Conservation (phyloP, 306 rosid genomes). For the Citrullus mucosospermus region DNA sequence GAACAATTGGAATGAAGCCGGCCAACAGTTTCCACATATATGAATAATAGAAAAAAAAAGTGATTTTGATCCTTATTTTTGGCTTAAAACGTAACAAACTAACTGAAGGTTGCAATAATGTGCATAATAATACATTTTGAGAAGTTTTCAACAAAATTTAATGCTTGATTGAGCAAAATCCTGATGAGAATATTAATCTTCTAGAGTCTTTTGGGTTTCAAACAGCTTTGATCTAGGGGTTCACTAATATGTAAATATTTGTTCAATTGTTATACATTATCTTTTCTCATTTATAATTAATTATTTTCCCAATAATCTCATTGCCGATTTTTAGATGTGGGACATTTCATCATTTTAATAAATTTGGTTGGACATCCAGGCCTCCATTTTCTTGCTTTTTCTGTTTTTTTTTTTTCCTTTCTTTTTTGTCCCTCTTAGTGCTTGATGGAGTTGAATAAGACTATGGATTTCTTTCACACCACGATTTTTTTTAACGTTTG, state of each 20-base stretch:
- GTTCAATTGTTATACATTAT: neutral
- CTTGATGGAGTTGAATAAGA: neutral
- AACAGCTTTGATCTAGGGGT: neutral
- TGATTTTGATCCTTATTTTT: neutral
- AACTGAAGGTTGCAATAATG: neutral
- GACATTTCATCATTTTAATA: neutral
- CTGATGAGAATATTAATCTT: neutral
- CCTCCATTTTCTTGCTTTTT: neutral
- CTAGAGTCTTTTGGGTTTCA: neutral
- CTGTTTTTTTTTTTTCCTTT: neutral
- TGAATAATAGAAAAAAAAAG: neutral
- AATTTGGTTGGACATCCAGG: neutral
- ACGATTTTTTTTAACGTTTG: neutral
- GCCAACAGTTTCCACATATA: neutral
- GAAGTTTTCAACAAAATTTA: neutral
- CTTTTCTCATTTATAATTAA: neutral
- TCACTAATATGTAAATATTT: neutral
- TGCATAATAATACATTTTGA: neutral
- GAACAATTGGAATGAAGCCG: neutral
- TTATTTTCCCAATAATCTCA: neutral
- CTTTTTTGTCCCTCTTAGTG: neutral
- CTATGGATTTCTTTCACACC: neutral
- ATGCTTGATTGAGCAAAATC: neutral
- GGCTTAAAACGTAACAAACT: neutral
- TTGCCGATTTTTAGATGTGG: neutral